Conservation (phyloP, 441 rosid species). For the Gossypium schwendimanii region DNA sequence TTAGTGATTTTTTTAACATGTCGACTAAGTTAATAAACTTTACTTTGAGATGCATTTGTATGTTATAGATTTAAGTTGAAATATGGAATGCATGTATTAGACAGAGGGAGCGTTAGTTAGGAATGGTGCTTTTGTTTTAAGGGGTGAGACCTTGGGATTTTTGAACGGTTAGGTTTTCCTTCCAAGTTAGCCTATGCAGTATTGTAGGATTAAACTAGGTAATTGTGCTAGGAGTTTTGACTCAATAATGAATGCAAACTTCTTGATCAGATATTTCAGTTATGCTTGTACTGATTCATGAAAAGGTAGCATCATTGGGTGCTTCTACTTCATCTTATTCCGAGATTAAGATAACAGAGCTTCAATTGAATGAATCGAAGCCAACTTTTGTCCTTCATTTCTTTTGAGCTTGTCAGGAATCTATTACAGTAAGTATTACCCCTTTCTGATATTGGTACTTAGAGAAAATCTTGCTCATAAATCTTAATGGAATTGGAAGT, state of each 20-base stretch:
- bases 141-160: background rate
- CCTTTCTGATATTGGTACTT: background rate
- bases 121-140: background rate
- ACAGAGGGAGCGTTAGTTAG: background rate
- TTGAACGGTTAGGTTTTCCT: background rate
- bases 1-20: background rate
- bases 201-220: background rate
- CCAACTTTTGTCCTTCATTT: background rate
- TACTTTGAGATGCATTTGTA: background rate
- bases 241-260: background rate
- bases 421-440: background rate
- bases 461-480: background rate
- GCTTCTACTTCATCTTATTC: background rate
- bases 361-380: background rate
- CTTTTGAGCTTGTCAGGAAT: background rate
- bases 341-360: background rate
- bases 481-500: background rate
- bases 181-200: background rate
- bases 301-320: constrained; percentile 2
- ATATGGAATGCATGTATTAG: background rate
- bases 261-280: background rate
- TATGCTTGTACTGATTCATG: background rate
- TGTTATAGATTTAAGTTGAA: background rate
- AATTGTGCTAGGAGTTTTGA: background rate
- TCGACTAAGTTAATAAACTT: background rate